phyloP scores from a whole-genome alignment of 228 moss, liverwort and hornwort genomes.

The Sphagnum magellanicum region DNA sequence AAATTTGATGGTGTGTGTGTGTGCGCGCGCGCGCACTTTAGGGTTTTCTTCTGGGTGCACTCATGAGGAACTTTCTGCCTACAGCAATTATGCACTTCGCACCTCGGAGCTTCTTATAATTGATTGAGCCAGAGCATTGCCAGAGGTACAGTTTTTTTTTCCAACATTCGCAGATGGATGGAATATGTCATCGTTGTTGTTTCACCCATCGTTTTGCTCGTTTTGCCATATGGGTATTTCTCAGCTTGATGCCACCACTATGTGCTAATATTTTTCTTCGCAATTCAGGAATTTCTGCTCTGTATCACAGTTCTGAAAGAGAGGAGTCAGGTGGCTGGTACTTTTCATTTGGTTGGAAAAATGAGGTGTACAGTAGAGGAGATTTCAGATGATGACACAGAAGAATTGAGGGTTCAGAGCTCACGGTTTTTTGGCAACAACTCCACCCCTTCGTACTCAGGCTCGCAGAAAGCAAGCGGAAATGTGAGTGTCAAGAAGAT shows the following conservation, averaged over 20 bases:
- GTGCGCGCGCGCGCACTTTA: too few species aligned
- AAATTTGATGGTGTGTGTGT: too few species aligned
- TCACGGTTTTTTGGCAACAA: slow-evolving; percentile 41
- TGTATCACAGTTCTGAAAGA: too few species aligned
- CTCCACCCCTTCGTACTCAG: slow-evolving; percentile 3
- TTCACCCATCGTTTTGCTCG: neutral
- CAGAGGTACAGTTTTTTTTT: too few species aligned
- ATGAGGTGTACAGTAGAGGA: slow-evolving; percentile 28
- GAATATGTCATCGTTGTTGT: neutral
- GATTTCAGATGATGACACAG: slow-evolving; percentile 38
- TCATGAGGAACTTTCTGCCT: too few species aligned
- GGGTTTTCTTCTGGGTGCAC: too few species aligned
- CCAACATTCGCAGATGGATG: neutral
- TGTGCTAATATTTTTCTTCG: neutral
- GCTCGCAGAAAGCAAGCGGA: slow-evolving; percentile 6
- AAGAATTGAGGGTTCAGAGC: slow-evolving; percentile 26
- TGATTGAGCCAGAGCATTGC: too few species aligned
- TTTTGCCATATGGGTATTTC: neutral
- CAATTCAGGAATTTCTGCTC: neutral
- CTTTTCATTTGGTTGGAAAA: neutral
- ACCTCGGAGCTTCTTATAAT: too few species aligned
- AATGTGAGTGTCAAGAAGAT: slow-evolving; percentile 12
- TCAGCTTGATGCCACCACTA: neutral
- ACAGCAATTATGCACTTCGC: too few species aligned
- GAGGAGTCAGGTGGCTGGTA: neutral